Base-by-base conservation (phyloP, 2,329 filamentous ascomycete genomes). In the Arthrobotrys entomopaga region DNA sequence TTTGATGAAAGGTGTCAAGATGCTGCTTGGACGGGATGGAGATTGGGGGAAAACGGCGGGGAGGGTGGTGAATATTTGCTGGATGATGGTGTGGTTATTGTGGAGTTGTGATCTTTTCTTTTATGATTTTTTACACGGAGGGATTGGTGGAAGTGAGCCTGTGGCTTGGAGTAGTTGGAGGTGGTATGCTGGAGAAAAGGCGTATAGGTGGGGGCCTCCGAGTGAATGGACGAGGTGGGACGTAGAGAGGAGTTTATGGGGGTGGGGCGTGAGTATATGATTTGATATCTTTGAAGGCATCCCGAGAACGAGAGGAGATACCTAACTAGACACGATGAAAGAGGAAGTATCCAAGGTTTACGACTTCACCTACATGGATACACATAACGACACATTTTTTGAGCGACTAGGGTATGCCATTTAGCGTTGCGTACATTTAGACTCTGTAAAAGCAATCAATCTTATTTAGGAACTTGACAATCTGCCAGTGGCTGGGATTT, bases 141-240 rank as follows among this genome's bases (percentile, higher is more conserved):
- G 69, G 8, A 49, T 73, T 2, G 61, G 46, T 6, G 69, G 34
- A 15, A 65, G 29, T 11, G 69, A 73, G 29, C 69, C 69, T 13
- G 69, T 73, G 3, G 69, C 69, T 19, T 73, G 61, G 69, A 73
- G 69, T 58, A 29, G 56, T 7, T 73, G 69, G 69, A 54, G 69
- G 43, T 73, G 61, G 61, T 57, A 29, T 54, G 40, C 26, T 13
- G 69, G 61, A 24, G 61, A 63, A 42, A 19, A 63, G 8, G 56
- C 69, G 15, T 73, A 54, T 13, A 46, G 69, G 48, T 73, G 69
- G 69, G 69, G 61, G 0, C 19, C 46, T 34, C 43, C 56, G 3
- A 26, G 19, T 0, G 61, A 73, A 34, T 73, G 69, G 69, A 16
- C 61, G 29, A 60, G 61, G 20, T 73, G 69, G 69, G 69, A 73